Evolutionary conservation across 2,329 filamentous ascomycete genomes (phyloP).

Genomic region (Tolypocladium cylindrosporum): DNA sequence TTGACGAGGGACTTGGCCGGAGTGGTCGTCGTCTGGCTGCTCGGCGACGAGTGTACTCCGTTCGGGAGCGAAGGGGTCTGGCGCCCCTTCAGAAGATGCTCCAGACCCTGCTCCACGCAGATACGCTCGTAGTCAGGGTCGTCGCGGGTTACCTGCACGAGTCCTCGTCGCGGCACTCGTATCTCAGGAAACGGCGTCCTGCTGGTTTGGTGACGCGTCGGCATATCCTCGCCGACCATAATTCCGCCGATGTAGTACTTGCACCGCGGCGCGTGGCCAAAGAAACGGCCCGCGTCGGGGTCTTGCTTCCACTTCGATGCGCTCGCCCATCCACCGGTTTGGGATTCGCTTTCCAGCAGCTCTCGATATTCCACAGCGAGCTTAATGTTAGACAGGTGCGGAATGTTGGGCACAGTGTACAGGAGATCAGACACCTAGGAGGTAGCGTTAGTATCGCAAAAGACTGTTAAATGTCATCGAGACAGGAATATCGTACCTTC

Average conservation of each 20-base stretch:
- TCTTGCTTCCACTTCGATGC: conserved; percentile 50
- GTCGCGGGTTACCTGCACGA: conserved; percentile 40
- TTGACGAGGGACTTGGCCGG: conserved; percentile 17
- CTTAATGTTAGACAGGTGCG: conserved; percentile 46
- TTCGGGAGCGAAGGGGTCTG: conserved; percentile 34
- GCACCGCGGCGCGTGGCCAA: conserved; percentile 44
- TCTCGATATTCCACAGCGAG: conserved; percentile 52
- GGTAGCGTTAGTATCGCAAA: neutral
- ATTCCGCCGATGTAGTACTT: conserved; percentile 50
- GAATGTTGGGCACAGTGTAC: conserved; percentile 44
- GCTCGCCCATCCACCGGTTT: conserved; percentile 29
- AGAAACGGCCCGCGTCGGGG: conserved; percentile 39
- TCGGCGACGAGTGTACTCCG: conserved; percentile 36
- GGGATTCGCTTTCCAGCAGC: conserved; percentile 39
- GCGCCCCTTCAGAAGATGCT: conserved; percentile 39
- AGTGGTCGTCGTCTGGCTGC: conserved; percentile 22
- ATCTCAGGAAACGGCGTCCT: conserved; percentile 44
- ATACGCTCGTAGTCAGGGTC: conserved; percentile 48
- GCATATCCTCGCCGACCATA: conserved; percentile 40
- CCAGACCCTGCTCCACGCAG: conserved; percentile 47
- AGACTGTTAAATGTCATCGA: neutral
- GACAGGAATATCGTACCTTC: conserved; percentile 35
- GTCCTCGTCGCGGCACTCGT: conserved; percentile 43
- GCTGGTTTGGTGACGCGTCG: conserved; percentile 36
- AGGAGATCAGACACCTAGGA: conserved; percentile 51